phyloP scores from a whole-genome alignment of 108 stramenopile species.

The Cyclotella kingstonii region DNA sequence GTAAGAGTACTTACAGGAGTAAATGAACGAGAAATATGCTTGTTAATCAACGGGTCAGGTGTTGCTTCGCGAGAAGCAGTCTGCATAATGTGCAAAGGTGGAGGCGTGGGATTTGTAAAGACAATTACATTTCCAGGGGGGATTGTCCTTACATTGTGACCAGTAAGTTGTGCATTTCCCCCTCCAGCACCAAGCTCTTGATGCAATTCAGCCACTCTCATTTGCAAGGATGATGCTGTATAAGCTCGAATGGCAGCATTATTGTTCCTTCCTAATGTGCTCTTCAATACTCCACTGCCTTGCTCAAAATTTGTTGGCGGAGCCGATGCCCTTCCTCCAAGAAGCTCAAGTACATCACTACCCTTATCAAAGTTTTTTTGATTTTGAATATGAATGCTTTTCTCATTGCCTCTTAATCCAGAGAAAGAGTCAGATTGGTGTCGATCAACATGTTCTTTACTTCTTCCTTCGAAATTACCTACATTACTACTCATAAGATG shows the following conservation, averaged over 20 bases:
- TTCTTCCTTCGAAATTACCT: too few relatives aligned
- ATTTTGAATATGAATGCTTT: neutral
- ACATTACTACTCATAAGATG: neutral
- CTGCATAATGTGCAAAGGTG: constrained; percentile 1
- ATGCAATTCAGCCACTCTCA: constrained; percentile 45
- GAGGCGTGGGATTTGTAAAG: constrained; percentile 6
- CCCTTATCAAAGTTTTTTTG: neutral
- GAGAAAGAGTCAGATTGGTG: too few relatives aligned
- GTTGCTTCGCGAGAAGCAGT: constrained; percentile 22
- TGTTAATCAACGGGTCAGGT: constrained; percentile 3
- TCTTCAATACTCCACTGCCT: constrained; percentile 3
- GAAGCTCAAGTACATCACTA: neutral
- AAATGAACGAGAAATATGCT: constrained; percentile 14
- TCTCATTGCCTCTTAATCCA: too few relatives aligned
- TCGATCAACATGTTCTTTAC: too few relatives aligned
- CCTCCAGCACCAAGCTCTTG: constrained; percentile 28
- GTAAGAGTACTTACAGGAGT: constrained; percentile 8
- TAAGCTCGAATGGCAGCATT: constrained; percentile 26
- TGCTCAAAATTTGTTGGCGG: constrained; percentile 8
- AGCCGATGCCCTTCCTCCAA: constrained; percentile 14
- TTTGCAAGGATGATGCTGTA: constrained; percentile 30
- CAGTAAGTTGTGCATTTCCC: neutral
- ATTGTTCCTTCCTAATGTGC: constrained; percentile 1
- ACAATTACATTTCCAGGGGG: constrained; percentile 14
- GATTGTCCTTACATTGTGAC: constrained; percentile 2